Evolutionary conservation across 495 filamentous ascomycete species (phyloP), one percentile per base, ranked within the genome.

Genomic region (Aspergillus funiculosus): DNA sequence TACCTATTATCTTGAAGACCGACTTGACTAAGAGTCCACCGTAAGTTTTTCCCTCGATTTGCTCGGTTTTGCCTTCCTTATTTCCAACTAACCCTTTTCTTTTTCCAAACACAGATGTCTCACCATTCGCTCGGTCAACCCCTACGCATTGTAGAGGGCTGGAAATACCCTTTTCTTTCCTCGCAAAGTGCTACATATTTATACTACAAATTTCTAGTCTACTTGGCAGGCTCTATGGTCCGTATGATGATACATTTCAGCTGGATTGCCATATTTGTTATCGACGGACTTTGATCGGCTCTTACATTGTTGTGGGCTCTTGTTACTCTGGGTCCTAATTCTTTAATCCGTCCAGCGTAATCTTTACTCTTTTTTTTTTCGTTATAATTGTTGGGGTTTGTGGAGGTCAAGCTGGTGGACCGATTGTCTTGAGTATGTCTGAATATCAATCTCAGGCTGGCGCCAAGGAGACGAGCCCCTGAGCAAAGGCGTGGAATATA

Each of bases 11-110:
- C 56, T 69, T 98, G 39, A 98, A 96, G 81, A 98, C 92, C 25
- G 92, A 98, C 68, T 77, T 98, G 56, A 87, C 77, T 73, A 98
- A 97, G 85, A 97, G 92, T 65, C 92, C 92, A 69, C 92, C 92
- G 87, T 97, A 85, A 73, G 91, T 86, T 54, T 35, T 14, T 48
- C 21, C 29, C 37, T 39, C 38, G 29, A 18, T 37, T 32, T 39
- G 27, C 26, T 50, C 2, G 24, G 19, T 27, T 52, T 3, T 4
- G 5, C 18, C 30, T 19, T 21, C 20, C 27, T 20, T 45, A 38
- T 63, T 43, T 42, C 45, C 58, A 13, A 36, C 54, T 57, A 49
- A 57, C 31, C 17, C 56, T 17, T 20, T 29, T 6, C 13, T 18
- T 39, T 35, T n/a, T n/a, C n/a, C n/a, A n/a, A n/a, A n/a, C n/a